Conservation (phyloP, 2,329 filamentous ascomycete genomes). For the Verticillium dahliae region DNA sequence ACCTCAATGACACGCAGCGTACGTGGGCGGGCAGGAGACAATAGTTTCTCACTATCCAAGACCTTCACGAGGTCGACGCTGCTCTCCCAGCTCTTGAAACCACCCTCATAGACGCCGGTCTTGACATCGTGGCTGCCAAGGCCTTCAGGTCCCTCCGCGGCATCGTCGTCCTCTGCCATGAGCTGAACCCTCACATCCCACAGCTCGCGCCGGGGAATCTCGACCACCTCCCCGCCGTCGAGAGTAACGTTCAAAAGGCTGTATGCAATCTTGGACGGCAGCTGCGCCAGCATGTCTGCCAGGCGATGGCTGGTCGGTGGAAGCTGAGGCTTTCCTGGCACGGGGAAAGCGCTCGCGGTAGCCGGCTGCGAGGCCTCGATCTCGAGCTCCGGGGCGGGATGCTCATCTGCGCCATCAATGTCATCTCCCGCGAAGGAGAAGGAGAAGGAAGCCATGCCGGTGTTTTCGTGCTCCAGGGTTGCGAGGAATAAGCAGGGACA, state of each 20-base stretch:
- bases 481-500: not conserved
- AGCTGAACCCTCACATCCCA: conserved; percentile 78
- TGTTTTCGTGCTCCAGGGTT: not conserved
- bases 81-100: conserved; percentile 88
- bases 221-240: conserved; percentile 45
- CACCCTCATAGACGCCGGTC: conserved; percentile 78
- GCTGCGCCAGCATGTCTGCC: conserved; percentile 40
- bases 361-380: conserved; percentile 17
- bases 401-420: conserved; percentile 44
- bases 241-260: conserved; percentile 53
- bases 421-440: conserved; percentile 60
- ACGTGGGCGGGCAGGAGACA: conserved; percentile 21
- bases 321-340: conserved; percentile 54
- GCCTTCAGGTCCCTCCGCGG: conserved; percentile 31
- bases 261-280: conserved; percentile 72
- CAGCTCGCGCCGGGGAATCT: conserved; percentile 66
- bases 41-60: conserved; percentile 36
- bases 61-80: conserved; percentile 72
- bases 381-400: not conserved
- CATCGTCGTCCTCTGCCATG: conserved; percentile 58
- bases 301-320: conserved; percentile 46
- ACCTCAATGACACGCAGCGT: conserved; percentile 48
- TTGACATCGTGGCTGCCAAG: conserved; percentile 68
- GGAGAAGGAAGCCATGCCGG: conserved; percentile 39
- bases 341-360: conserved; percentile 48